Conservation (phyloP, 257 asterid species). For the Prunella vulgaris region DNA sequence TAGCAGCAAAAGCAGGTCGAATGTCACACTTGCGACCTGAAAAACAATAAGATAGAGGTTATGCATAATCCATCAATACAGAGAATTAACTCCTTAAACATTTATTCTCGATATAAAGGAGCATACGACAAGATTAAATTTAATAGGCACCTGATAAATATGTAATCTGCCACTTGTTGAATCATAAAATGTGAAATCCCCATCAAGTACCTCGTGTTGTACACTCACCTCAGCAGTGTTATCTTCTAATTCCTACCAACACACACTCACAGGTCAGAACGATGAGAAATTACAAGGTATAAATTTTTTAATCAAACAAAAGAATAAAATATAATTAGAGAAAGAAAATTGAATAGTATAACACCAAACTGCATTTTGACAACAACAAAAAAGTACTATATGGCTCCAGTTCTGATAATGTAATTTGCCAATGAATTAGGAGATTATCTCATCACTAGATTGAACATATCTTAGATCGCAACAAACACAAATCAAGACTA, state of each 20-base stretch:
- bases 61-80: neutral
- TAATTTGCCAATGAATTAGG: neutral
- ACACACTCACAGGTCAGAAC: neutral
- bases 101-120: neutral
- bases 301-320: neutral
- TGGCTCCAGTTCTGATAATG: neutral
- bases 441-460: neutral
- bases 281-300: neutral
- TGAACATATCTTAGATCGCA: neutral
- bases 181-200: conserved; percentile 79
- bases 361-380: conserved; percentile 16
- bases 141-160: conserved; percentile 63
- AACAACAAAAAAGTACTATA: conserved; percentile 3
- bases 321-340: neutral
- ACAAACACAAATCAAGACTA: neutral
- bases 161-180: conserved; percentile 67
- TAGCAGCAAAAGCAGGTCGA: conserved; percentile 82
- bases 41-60: conserved; percentile 4
- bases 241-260: conserved; percentile 64
- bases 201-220: conserved; percentile 80
- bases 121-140: conserved; percentile 12
- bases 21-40: conserved; percentile 93
- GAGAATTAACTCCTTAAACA: neutral
- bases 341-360: neutral
- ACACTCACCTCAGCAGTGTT: conserved; percentile 65